Base-by-base conservation (phyloP, 2,329 filamentous ascomycete species). In the Ascochyta pisi region DNA sequence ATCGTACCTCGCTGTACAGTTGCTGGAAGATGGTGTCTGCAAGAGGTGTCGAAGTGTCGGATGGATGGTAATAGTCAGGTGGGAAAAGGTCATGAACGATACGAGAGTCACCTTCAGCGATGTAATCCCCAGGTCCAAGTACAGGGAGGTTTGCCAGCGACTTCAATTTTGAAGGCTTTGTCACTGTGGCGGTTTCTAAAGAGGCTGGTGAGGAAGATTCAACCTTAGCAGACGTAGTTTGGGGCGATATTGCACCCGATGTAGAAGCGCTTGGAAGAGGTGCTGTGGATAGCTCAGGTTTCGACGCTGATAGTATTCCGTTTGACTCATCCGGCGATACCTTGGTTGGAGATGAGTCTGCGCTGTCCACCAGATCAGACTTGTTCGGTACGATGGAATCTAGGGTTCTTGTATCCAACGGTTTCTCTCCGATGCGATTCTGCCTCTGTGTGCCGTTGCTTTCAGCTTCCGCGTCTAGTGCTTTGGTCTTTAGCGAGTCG, bases 101-200 rank as follows among this genome's bases (percentile, higher is more conserved):
- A 38, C 82, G 83, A 0, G 91, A 96, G 70, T 96, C 92, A 7
- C 92, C 90, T 73, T 93, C 90, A 41, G 90, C 92, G 46, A 96
- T 84, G 6, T 74, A 75, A 58, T 85, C 84, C 9, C 80, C 76
- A 10, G 82, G 82, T 4, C 80, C 76, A 12, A 82, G 67, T 3
- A 74, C 64, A 19, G 71, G 72, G 34, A 74, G 69, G 34, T 64
- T 77, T 12, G 74, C 71, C 22, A 80, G 68, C 31, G 75, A 74
- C 54, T 71, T 73, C 3, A 77, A 54, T 50, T 78, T 79, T 8
- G 61, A 39, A 6, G 15, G 9, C n/a, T 42, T 68, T 69, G 6
- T 29, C 59, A 62, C 64, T 19, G 35, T 61, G 6, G 43, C 9
- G 10, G 42, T 29, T 45, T 35, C 22, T 45, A 19, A 5, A 24